phyloP scores from a whole-genome alignment of 2,329 filamentous ascomycete species.

The Trichoderma hamatum region DNA sequence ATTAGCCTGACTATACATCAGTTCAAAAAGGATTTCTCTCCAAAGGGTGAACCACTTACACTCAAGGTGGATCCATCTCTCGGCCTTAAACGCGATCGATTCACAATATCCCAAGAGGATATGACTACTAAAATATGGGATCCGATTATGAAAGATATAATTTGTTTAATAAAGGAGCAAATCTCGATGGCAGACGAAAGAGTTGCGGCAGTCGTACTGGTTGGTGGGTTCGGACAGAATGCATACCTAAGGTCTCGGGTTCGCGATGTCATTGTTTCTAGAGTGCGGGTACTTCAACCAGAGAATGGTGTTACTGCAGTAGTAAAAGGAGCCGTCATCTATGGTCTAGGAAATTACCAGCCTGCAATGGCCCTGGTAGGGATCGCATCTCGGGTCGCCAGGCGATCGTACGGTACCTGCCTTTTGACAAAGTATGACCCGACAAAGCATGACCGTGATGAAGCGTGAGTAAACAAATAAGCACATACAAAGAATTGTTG shows the following conservation, averaged over 20 bases:
- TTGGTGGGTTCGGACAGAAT: conserved; percentile 54
- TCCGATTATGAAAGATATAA: conserved; percentile 48
- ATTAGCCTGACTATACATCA: conserved; percentile 31
- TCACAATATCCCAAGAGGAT: conserved; percentile 52
- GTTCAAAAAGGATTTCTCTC: conserved; percentile 45
- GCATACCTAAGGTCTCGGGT: conserved; percentile 49
- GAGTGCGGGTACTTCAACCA: conserved; percentile 51
- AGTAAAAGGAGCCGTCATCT: conserved; percentile 54
- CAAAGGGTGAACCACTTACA: conserved; percentile 41
- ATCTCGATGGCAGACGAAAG: conserved; percentile 42
- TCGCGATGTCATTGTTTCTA: conserved; percentile 39
- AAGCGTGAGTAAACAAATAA: conserved; percentile 38
- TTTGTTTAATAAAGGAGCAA: conserved; percentile 48
- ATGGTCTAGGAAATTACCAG: conserved; percentile 41
- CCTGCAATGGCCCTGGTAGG: conserved; percentile 37
- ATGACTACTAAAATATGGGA: conserved; percentile 63
- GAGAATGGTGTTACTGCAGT: conserved; percentile 54
- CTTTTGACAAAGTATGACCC: conserved; percentile 42
- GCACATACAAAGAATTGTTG: neutral
- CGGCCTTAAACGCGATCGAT: conserved; percentile 38
- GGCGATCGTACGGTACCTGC: conserved; percentile 44
- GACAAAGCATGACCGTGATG: conserved; percentile 41
- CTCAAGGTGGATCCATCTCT: conserved; percentile 42
- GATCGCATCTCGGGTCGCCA: conserved; percentile 43
- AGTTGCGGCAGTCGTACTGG: conserved; percentile 48